Evolutionary conservation across 306 rosid species (phyloP).

Genomic region (Gillenia trifoliata): DNA sequence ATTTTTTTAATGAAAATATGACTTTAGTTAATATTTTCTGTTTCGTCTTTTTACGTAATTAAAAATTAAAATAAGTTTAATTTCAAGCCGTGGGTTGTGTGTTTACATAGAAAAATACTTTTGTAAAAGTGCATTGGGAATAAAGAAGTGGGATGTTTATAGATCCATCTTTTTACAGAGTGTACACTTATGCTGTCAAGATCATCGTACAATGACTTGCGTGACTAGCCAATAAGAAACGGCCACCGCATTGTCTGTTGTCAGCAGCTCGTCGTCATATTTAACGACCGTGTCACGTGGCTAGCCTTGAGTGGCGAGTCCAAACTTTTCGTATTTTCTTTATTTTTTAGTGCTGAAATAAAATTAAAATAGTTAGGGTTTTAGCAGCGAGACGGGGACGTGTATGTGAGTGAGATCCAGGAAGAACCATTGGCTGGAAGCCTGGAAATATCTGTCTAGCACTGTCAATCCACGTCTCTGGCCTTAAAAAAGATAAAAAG

Average conservation of each 20-base stretch:
- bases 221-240: not conserved
- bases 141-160: too few relatives aligned
- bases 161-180: too few relatives aligned
- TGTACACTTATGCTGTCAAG: too few relatives aligned
- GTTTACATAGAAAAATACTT: too few relatives aligned
- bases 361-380: not conserved
- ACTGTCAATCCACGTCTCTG: not conserved
- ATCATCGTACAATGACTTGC: conserved; percentile 33
- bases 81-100: too few relatives aligned
- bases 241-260: not conserved
- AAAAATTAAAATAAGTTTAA: too few relatives aligned
- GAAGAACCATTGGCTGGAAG: not conserved
- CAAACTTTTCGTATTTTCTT: not conserved
- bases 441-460: not conserved
- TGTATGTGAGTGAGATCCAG: not conserved
- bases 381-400: not conserved
- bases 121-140: too few relatives aligned
- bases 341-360: not conserved
- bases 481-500: too few relatives aligned
- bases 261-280: not conserved
- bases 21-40: too few relatives aligned
- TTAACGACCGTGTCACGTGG: conserved; percentile 16
- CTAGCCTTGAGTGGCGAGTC: not conserved
- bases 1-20: too few relatives aligned
- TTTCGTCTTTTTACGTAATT: too few relatives aligned